A percentile compares a stretch with the other conserved stretches of the same genome.
Evolutionary conservation across 768 basidiomycete genomes (phyloP).

Genomic region (Termitomyces sp.): DNA sequence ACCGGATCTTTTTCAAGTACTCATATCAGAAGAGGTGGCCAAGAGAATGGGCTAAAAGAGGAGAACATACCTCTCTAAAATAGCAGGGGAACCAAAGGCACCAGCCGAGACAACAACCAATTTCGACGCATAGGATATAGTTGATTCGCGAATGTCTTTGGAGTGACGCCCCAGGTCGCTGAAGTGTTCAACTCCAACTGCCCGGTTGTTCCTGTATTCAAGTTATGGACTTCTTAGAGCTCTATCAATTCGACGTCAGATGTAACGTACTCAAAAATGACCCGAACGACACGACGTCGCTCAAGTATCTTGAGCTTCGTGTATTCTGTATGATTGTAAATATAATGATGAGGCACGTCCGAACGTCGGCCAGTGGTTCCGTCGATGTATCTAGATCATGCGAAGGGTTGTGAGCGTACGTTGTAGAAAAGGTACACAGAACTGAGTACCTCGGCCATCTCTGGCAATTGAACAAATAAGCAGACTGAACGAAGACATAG

Average conservation of each 20-base stretch:
- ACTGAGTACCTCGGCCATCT: constrained; percentile 51
- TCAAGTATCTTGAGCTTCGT: constrained; percentile 38
- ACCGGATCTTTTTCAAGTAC: constrained; percentile 40
- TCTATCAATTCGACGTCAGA: not conserved
- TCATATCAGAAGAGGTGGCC: not conserved
- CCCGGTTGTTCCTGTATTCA: constrained; percentile 31
- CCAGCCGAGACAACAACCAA: constrained; percentile 50
- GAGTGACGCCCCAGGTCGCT: constrained; percentile 28
- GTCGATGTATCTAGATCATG: constrained; percentile 46
- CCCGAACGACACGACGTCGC: constrained; percentile 41
- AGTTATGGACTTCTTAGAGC: not conserved
- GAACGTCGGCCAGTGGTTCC: constrained; percentile 49
- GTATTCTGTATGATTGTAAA: constrained; percentile 44
- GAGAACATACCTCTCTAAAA: constrained; percentile 43
- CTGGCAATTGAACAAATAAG: constrained; percentile 24
- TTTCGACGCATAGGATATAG: constrained; percentile 34
- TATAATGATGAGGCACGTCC: constrained; percentile 48
- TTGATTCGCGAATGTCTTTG: constrained; percentile 15
- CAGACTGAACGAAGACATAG: no score
- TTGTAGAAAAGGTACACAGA: not conserved
- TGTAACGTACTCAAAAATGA: constrained; percentile 44
- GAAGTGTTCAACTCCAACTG: constrained; percentile 52
- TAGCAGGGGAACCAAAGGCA: constrained; percentile 52
- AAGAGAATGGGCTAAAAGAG: not conserved
- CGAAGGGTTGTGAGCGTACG: not conserved